Evolutionary conservation across 2,329 filamentous ascomycete species (phyloP).

Genomic region (Scedosporium boydii): DNA sequence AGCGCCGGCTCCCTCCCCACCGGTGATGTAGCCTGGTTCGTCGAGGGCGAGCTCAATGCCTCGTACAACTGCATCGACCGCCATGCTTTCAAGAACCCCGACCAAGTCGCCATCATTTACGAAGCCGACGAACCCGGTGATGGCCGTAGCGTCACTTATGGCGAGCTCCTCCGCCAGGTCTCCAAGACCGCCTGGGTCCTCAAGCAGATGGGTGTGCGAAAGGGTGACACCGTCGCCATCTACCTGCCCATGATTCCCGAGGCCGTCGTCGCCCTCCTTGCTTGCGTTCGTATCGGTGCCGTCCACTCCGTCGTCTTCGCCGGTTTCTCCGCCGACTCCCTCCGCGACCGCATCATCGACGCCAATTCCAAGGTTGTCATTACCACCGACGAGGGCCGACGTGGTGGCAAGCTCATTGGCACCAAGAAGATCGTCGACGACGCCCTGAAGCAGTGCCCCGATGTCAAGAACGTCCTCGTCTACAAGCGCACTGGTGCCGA

Average conservation of each 20-base stretch:
- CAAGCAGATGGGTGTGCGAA: constrained; percentile 91
- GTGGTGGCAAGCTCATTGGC: constrained; percentile 91
- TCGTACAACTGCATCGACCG: constrained; percentile 97
- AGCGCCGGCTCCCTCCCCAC: constrained; percentile 63
- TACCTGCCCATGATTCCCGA: constrained; percentile 99
- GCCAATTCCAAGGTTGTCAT: constrained; percentile 89
- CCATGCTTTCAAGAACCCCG: constrained; percentile 87
- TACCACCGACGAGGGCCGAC: constrained; percentile 94
- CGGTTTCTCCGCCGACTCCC: constrained; percentile 91
- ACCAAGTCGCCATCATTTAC: constrained; percentile 95
- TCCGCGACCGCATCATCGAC: constrained; percentile 90
- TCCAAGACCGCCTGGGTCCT: constrained; percentile 79
- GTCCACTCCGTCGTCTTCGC: constrained; percentile 97
- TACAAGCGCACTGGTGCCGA: constrained; percentile 93
- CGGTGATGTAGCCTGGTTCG: constrained; percentile 89
- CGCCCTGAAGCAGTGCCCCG: constrained; percentile 89
- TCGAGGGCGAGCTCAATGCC: constrained; percentile 88
- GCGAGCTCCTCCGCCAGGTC: constrained; percentile 86
- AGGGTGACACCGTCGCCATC: constrained; percentile 93
- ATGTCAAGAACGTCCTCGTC: constrained; percentile 76
- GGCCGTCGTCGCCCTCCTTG: constrained; percentile 82
- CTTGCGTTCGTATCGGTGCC: constrained; percentile 84
- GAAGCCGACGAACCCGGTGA: constrained; percentile 87
- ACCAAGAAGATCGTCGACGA: constrained; percentile 99
- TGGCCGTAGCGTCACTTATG: constrained; percentile 84